Evolutionary conservation across 441 rosid species (phyloP), one percentile per base, ranked within the genome.

Genomic region (Capsella rubella): DNA sequence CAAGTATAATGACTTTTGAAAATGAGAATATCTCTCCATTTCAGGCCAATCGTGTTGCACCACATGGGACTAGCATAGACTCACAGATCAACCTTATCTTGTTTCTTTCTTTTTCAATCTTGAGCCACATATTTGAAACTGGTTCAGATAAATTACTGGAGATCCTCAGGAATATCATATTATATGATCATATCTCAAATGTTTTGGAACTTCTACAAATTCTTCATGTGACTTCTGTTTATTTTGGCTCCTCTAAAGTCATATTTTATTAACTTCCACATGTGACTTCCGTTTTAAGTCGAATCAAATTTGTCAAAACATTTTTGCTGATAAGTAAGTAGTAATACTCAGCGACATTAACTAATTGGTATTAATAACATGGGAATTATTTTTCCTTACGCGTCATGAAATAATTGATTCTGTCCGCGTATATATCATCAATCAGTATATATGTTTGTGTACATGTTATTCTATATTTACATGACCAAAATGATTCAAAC

Each of bases 71-170:
- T 21, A 21, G 25, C 25, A 21, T 21, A 21, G 25, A 21, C 25
- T 21, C 25, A 21, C 25, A 21, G 25, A 21, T 21, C 25, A 21
- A 21, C 25, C 25, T 21, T 21, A 21, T 21, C 71, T 35, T 73
- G 25, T 46, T 64, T 64, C 4, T 10, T 43, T 45, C 21, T 21
- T 32, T 43, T 37, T 53, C 28, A 54, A 9, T 65, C 25, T 28
- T 14, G 27, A 31, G 58, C 72, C 78, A 73, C 77, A 47, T 0
- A 37, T 37, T 64, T 56, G 15, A 47, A 37, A 46, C 0, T 21
- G 51, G 34, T 64, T 51, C 18, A 54, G 56, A 42, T 45, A 37
- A 21, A 21, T 21, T 21, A 21, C 25, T 21, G 25, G 25, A 21
- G 25, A 21, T 21, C 25, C n/a, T 37, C 49, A 15, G 5, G 10